Conservation (phyloP, 352 stramenopile genomes). For the Globisporangium barbulae region DNA sequence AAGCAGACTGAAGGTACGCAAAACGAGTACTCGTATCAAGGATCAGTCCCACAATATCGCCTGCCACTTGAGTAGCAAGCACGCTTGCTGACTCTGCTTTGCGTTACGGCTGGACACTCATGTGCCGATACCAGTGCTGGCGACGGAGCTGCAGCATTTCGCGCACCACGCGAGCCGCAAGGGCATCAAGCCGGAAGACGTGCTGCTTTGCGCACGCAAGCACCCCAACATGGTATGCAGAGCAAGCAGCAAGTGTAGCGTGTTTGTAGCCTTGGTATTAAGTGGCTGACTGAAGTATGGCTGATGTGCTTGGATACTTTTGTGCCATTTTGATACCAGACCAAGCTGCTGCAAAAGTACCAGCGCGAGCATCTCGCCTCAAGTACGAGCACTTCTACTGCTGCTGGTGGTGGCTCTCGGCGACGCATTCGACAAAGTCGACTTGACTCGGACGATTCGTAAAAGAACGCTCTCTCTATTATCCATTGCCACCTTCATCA, state of each 20-base stretch:
- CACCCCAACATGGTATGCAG: conserved; percentile 44
- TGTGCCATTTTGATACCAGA: conserved; percentile 21
- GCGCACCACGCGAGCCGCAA: conserved; percentile 66
- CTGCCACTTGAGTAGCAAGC: background rate
- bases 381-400: background rate
- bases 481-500: background rate
- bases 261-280: background rate
- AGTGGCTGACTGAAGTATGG: background rate
- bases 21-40: too few relatives aligned
- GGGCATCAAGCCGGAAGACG: conserved; percentile 71
- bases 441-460: conserved; percentile 20
- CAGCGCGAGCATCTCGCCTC: conserved; percentile 42
- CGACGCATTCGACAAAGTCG: conserved; percentile 7
- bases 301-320: background rate
- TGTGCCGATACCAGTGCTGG: conserved; percentile 48
- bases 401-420: conserved; percentile 26
- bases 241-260: background rate
- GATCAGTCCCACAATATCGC: background rate
- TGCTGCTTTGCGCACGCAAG: conserved; percentile 62
- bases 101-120: background rate
- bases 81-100: background rate
- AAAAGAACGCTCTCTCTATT: background rate
- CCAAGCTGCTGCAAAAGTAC: conserved; percentile 52
- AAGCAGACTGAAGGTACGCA: conserved; percentile 60
- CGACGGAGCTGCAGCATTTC: conserved; percentile 75